phyloP scores from a whole-genome alignment of 1,284 basidiomycete genomes.

The Fomes fomentarius region DNA sequence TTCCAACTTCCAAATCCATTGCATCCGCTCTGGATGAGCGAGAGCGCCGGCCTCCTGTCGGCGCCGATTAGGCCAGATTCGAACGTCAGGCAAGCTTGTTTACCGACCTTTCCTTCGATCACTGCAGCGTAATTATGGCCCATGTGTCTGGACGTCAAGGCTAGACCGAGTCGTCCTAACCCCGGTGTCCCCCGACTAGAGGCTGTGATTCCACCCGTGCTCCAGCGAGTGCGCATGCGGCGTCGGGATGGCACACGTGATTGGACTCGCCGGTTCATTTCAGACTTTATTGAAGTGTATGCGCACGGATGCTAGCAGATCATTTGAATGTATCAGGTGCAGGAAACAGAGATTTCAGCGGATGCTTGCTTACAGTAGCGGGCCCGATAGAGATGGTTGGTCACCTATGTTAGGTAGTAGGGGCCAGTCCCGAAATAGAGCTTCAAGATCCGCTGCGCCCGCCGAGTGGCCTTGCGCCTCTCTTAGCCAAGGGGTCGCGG shows the following conservation, averaged over 20 bases:
- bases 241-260: not conserved
- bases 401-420: not conserved
- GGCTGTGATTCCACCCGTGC: not conserved
- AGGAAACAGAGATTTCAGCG: too few relatives aligned
- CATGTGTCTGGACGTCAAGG: not conserved
- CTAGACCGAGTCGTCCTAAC: not conserved
- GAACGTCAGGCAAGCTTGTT: conserved; percentile 3
- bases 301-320: too few relatives aligned
- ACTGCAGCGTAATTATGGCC: not conserved
- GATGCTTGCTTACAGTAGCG: too few relatives aligned
- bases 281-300: too few relatives aligned
- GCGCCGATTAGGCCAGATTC: conserved; percentile 17
- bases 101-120: not conserved
- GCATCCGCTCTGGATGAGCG: conserved; percentile 4
- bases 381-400: too few relatives aligned
- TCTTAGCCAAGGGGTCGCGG: not conserved
- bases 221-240: not conserved
- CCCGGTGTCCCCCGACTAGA: not conserved
- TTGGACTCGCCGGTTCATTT: too few relatives aligned
- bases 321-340: too few relatives aligned
- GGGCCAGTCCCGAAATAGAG: not conserved
- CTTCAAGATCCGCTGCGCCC: not conserved
- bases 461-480: not conserved
- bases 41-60: conserved; percentile 14
- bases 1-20: conserved; percentile 16